Evolutionary conservation across 2,329 filamentous ascomycete genomes (phyloP), one percentile per base, ranked within the genome.

Genomic region (Alternaria triticina): DNA sequence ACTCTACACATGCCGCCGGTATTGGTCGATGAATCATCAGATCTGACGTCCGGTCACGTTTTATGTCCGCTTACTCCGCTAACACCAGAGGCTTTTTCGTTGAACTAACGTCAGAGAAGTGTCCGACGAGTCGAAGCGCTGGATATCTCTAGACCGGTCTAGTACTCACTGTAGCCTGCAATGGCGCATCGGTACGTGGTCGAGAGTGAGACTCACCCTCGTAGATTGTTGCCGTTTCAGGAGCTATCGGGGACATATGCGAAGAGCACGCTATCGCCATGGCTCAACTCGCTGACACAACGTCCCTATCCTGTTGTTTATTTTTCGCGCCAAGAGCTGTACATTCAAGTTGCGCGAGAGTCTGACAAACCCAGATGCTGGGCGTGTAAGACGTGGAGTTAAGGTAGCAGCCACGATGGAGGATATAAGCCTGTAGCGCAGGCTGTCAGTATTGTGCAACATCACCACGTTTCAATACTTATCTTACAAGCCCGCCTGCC

Each of bases 41-140:
- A 25, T 52, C 49, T 51, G 47, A 51, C 36, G 22, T 54, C 47
- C 49, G 17, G 20, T 54, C 57, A 47, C 44, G 15, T n/a, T 23
- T 51, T 54, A 62, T 54, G 47, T 59, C 55, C 59, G 59, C 55
- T 62, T 43, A 59, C 59, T 52, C 49, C 59, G 59, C 30, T 62
- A 44, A 25, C 30, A 36, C 43, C 49, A 40, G 22, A 28, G 23
- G 25, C 17, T 30, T 22, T 22, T 49, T 54, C 11, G n/a, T 30
- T 25, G 20, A 25, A 50, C 23, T 46, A 50, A 25, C 17, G 22
- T 57, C 33, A 28, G 33, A 45, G 44, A 47, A 40, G 17, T n/a
- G 13, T 17, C 33, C 33, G 23, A 36, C 52, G 52, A 57, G 55
- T 61, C 25, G 33, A 23, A 47, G 17, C 13, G 9, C 30, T 44